phyloP scores from a whole-genome alignment of 2,329 filamentous ascomycete genomes.

The Massarina eburnea region DNA sequence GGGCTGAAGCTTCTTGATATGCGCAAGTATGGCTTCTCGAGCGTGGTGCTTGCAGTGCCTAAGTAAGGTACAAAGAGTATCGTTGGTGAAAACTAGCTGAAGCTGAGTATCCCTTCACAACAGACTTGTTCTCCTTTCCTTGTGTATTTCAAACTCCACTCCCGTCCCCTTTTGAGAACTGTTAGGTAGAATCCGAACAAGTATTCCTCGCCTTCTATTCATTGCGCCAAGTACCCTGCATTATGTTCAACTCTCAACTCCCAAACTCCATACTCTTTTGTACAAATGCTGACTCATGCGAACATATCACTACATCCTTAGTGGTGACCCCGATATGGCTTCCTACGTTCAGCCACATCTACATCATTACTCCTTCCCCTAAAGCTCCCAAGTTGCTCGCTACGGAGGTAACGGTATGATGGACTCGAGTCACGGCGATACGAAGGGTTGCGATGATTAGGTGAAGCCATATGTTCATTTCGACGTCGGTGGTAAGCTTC shows the following conservation, averaged over 20 bases:
- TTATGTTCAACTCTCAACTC: too few species aligned
- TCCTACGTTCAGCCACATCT: background rate
- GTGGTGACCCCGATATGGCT: background rate
- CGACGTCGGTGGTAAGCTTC: background rate
- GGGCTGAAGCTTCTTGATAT: slow-evolving; percentile 29
- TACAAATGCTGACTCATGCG: too few species aligned
- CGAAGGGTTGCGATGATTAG: background rate
- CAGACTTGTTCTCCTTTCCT: background rate
- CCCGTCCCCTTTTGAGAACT: too few species aligned
- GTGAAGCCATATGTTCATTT: background rate
- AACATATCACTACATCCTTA: background rate
- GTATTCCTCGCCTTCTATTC: too few species aligned
- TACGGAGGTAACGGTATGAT: background rate
- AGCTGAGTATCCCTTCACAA: background rate
- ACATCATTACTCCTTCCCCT: background rate
- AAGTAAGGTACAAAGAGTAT: slow-evolving; percentile 8
- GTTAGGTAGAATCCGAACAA: too few species aligned
- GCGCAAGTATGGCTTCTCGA: slow-evolving; percentile 27
- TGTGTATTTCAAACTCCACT: background rate
- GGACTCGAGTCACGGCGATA: background rate
- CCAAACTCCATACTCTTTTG: too few species aligned
- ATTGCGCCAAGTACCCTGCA: too few species aligned
- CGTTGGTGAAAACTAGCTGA: background rate
- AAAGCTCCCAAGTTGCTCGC: too few species aligned
- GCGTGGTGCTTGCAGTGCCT: slow-evolving; percentile 23